A percentile compares a stretch with the other conserved stretches of the same genome.
Evolutionary conservation across 805 yeast genomes (phyloP).

Genomic region (Saturnispora gosingensis): DNA sequence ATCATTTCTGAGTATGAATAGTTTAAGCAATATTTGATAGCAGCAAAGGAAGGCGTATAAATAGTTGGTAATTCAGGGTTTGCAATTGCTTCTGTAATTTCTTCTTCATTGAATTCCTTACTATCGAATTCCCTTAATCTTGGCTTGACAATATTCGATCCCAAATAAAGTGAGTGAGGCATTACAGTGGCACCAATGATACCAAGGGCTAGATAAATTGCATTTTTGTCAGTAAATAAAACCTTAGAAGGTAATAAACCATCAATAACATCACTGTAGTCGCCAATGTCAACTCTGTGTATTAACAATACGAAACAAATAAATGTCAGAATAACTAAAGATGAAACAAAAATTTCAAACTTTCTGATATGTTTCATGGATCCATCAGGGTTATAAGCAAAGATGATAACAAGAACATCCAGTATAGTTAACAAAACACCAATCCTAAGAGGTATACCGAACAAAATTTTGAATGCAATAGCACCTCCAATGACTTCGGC

Average conservation of each 20-base stretch:
- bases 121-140: constrained; percentile 68
- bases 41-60: constrained; percentile 64
- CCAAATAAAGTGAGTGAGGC: constrained; percentile 85
- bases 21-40: constrained; percentile 62
- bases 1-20: constrained; percentile 67
- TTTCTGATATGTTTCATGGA: constrained; percentile 64
- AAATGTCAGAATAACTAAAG: constrained; percentile 65
- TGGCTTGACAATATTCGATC: constrained; percentile 83
- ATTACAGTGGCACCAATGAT: constrained; percentile 90
- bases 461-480: constrained; percentile 67
- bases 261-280: constrained; percentile 41
- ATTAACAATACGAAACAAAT: constrained; percentile 67
- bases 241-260: constrained; percentile 63
- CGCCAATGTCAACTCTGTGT: constrained; percentile 45
- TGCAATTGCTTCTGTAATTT: constrained; percentile 8
- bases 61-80: constrained; percentile 6
- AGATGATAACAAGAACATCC: constrained; percentile 69
- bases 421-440: constrained; percentile 77
- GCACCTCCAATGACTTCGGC: constrained; percentile 96
- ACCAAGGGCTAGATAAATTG: constrained; percentile 70
- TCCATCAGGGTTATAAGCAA: constrained; percentile 73
- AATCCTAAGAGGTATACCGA: constrained; percentile 58
- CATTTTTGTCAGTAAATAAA: constrained; percentile 50
- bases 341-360: constrained; percentile 68
- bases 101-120: constrained; percentile 16